Base-by-base conservation (phyloP, 495 filamentous ascomycete species). In the Neurospora sp. region DNA sequence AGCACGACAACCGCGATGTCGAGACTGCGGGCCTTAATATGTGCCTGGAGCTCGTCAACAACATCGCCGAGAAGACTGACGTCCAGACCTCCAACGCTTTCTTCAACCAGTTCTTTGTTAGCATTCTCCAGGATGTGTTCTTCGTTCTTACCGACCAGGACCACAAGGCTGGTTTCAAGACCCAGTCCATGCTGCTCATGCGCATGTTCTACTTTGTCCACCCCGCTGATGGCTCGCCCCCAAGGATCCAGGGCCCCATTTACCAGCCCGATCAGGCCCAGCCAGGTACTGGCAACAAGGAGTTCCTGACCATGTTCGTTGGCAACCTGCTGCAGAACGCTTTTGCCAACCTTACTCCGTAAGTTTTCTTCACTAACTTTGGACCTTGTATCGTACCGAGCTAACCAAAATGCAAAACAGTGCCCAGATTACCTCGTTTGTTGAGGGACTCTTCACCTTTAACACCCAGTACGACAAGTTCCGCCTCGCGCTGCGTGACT, bases 91-190 rank as follows among this genome's bases (percentile, higher is more conserved):
- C 94, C 74, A 94, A 92, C 76, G 90, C 91, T 71, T 99, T 99
- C 86, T 99, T 99, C 89, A 93, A 94, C 77, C 93, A 94, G 78
- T 99, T 98, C 83, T 98, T 93, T 79, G 88, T 97, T 45, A 87
- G 92, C 3, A 99, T 99, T 75, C 85, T 99, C 27, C 96, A 98
- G 82, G 96, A 99, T 79, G 93, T 98, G 20, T 97, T 99, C 87
- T 99, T 98, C 79, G 96, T 99, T 22, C 86, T 99, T 70, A 97
- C 95, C 3, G 96, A 99, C 81, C 92, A 92, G 74, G 96, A 99
- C 77, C 96, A 99, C 84, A 99, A 98, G 86, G 95, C 96, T 74
- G 96, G 96, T 0, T 99, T 98, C 86, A 99, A 98, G 84, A 92
- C 93, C 10, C 96, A 99, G 82, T 94, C 94, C 2, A 88, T 95